These are phyloP conservation scores for Coemansia sp. DNA, from an alignment of 192 early-diverging fungal genomes.

Conservation along the genomic window DNA sequence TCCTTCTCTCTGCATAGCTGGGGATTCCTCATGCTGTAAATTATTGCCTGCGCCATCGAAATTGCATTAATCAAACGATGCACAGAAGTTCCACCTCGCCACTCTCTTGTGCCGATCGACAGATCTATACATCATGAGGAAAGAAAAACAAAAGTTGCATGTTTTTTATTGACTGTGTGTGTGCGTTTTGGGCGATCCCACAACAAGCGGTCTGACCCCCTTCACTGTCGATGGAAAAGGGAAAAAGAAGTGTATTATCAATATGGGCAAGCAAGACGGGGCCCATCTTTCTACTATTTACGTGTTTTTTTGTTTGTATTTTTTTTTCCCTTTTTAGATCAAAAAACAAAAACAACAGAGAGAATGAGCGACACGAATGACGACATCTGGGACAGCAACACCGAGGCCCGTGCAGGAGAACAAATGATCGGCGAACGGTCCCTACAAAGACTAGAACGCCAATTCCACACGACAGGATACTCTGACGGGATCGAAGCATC, in stretches of 20 bases:
- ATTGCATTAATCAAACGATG: background rate
- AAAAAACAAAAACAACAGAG: background rate
- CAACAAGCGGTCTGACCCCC: too few species aligned
- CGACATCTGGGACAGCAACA: conserved; percentile 28
- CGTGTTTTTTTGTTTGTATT: background rate
- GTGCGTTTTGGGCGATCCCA: too few species aligned
- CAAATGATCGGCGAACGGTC: conserved; percentile 16
- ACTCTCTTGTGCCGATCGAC: background rate
- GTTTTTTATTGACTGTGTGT: too few species aligned
- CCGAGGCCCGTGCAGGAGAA: conserved; percentile 18
- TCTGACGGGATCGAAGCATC: conserved; percentile 41
- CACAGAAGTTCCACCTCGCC: background rate
- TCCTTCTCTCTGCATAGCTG: too few species aligned
- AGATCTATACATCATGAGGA: background rate
- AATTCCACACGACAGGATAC: conserved; percentile 35
- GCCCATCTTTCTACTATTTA: background rate
- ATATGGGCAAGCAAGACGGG: too few species aligned
- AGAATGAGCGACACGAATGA: conserved; percentile 6
- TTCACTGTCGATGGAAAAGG: too few species aligned
- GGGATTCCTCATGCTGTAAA: too few species aligned
- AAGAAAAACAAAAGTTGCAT: too few species aligned
- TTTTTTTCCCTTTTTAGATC: background rate
- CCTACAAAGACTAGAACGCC: conserved; percentile 22
- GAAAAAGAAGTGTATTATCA: too few species aligned
- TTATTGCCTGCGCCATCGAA: background rate